Base-by-base conservation (phyloP, 2,329 filamentous ascomycete species). In the Setomelanomma holmii region DNA sequence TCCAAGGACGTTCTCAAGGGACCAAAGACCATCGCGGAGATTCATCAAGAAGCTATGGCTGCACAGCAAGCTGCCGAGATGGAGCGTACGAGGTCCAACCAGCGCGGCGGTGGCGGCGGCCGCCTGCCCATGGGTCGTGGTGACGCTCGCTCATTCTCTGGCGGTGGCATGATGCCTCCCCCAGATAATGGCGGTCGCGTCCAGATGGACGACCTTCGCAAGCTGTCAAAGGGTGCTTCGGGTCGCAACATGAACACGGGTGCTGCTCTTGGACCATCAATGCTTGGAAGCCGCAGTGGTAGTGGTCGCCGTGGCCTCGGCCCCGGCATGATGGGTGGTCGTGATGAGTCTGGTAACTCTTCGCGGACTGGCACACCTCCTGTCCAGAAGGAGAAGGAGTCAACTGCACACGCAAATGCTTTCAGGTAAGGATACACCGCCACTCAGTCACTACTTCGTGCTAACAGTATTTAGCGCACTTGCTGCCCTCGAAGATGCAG, bases 11-110 rank as follows among this genome's bases (percentile, higher is more conserved):
- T 81, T 47, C 89, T 93, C 78, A 98, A 98, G 82, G 95, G 95
- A 33, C 95, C 95, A 53, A 97, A 97, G 87, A 99, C 95, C 7
- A 89, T 99, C 46, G 87, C 92, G 4, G 90, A 98, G 78, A 90
- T 99, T 63, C 90, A 92, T 73, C 89, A 88, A 53, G 89, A 92
- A 78, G 91, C 91, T 61, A 83, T 85, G 46, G 89, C 88, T 56
- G 89, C 89, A 39, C 87, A 89, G 63, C 93, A 93, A 77, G 91
- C 91, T 55, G 89, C 89, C 49, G 93, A 97, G 68, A 77, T 82
- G 67, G 83, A 86, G 70, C 80, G 82, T 55, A 72, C 79, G 39
- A 80, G 82, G 44, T 80, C 80, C 50, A 86, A 79, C 74, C 84
- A 86, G 69, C 84, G 91, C 38, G 75, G 46, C 14, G 46, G 89